Conservation (phyloP, 2,329 filamentous ascomycete species). For the Colletotrichum sidae region DNA sequence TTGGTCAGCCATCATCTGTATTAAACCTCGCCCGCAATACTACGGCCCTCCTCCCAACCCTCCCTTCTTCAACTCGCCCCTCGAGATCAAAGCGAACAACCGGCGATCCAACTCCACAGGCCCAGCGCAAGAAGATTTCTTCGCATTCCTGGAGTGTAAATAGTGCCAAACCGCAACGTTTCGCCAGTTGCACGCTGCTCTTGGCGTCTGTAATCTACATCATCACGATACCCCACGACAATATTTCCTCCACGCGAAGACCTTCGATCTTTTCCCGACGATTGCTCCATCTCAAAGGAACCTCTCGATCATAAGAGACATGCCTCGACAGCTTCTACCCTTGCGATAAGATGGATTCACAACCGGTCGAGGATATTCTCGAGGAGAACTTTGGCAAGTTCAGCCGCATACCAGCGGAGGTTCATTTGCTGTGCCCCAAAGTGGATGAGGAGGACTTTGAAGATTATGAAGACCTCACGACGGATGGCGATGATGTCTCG, state of each 20-base stretch:
- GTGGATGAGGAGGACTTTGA: constrained; percentile 70
- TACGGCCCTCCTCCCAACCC: not conserved
- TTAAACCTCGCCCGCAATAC: not conserved
- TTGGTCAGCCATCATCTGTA: not conserved
- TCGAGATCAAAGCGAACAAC: not conserved
- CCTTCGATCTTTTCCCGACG: no score
- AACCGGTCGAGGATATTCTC: constrained; percentile 53
- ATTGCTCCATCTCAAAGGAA: no score
- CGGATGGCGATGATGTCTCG: constrained; percentile 51
- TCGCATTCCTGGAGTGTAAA: no score
- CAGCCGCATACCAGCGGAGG: constrained; percentile 56
- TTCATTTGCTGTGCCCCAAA: constrained; percentile 77
- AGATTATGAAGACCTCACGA: constrained; percentile 70
- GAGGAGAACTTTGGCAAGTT: constrained; percentile 57
- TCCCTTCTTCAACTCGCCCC: constrained; percentile 9
- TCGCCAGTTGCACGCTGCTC: not conserved
- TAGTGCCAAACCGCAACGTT: no score
- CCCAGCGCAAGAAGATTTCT: not conserved
- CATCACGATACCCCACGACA: not conserved
- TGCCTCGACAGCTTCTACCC: constrained; percentile 16
- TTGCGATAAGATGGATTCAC: constrained; percentile 49
- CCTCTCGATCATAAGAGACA: constrained; percentile 1
- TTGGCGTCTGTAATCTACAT: not conserved
- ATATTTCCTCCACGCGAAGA: not conserved
- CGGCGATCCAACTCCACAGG: not conserved